A percentile compares a stretch with the other conserved stretches of the same genome.
Conservation (phyloP, 164 flowering plant genomes). For the Umbellularia californica region DNA sequence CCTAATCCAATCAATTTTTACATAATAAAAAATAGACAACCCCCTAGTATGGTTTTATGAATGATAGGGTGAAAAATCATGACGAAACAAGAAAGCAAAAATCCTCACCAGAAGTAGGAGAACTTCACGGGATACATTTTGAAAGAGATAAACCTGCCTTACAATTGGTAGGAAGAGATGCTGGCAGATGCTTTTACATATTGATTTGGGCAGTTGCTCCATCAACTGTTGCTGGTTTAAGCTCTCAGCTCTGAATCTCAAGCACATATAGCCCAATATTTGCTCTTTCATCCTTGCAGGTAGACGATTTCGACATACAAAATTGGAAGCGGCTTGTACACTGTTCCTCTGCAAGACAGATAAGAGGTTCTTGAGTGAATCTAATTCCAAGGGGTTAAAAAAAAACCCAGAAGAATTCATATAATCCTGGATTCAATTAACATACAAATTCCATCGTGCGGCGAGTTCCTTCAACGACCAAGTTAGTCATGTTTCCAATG, state of each 20-base stretch:
- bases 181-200: constrained; percentile 71
- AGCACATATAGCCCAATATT: constrained; percentile 82
- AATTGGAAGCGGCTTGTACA: constrained; percentile 80
- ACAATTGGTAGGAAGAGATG: constrained; percentile 75
- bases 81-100: background rate
- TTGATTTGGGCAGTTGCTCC: constrained; percentile 85
- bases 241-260: constrained; percentile 86
- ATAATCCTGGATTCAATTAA: background rate
- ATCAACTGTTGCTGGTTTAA: constrained; percentile 79
- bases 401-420: background rate
- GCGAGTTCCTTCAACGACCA: constrained; percentile 93
- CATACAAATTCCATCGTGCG: constrained; percentile 96
- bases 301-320: constrained; percentile 66
- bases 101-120: constrained; percentile 54
- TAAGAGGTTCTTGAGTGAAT: background rate
- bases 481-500: constrained; percentile 96
- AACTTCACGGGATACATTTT: constrained; percentile 58
- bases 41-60: background rate
- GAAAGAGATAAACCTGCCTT: constrained; percentile 70
- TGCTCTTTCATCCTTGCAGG: constrained; percentile 75
- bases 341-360: constrained; percentile 64
- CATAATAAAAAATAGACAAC: background rate
- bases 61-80: background rate
- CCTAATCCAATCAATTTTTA: constrained; percentile 32
- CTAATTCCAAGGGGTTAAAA: background rate